Evolutionary conservation across 495 filamentous ascomycete species (phyloP).

Genomic region (Podospora pseudopauciseta): DNA sequence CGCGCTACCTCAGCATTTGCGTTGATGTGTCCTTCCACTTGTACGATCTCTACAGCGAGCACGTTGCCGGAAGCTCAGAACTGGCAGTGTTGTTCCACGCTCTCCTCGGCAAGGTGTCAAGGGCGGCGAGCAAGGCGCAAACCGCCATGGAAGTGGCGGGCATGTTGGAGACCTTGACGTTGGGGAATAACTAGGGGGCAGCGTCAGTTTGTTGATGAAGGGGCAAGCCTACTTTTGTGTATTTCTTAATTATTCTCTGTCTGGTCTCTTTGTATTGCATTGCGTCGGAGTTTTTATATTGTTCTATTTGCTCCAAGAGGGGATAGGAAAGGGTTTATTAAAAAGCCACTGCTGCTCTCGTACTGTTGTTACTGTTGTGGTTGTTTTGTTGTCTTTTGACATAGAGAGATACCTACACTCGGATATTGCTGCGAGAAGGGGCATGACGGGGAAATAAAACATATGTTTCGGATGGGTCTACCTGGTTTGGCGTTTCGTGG

Average conservation of each 20-base stretch:
- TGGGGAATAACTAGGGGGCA: constrained; percentile 15
- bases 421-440: not conserved
- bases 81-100: constrained; percentile 62
- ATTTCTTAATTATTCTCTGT: constrained; percentile 4
- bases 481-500: not conserved
- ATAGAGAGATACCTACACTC: not conserved
- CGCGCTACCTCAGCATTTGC: constrained; percentile 70
- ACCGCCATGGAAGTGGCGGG: constrained; percentile 72
- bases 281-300: constrained; percentile 13
- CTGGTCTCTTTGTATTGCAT: constrained; percentile 10
- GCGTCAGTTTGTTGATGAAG: too few relatives aligned
- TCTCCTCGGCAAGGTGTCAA: constrained; percentile 64
- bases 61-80: constrained; percentile 68
- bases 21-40: constrained; percentile 76
- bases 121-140: constrained; percentile 77
- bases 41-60: constrained; percentile 81
- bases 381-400: not conserved
- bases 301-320: not conserved
- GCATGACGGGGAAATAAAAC: not conserved
- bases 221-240: not conserved
- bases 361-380: not conserved
- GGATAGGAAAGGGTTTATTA: not conserved
- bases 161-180: constrained; percentile 76
- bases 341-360: not conserved
- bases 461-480: not conserved